Conservation (phyloP, 139 green algal genomes). For the Tetradesmus lagerheimii region DNA sequence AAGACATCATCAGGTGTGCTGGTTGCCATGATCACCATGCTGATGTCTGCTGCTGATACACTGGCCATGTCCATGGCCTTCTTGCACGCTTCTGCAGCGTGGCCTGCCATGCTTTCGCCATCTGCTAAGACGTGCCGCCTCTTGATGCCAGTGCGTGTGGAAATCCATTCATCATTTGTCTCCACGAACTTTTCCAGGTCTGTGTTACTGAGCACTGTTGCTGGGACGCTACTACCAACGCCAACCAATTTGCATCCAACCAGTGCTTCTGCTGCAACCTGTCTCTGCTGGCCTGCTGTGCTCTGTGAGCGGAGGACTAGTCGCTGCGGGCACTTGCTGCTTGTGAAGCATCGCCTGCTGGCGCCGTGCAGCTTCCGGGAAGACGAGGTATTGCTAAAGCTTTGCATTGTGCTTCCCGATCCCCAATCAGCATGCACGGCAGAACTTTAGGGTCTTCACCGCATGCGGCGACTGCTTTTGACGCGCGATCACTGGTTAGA, state of each 20-base stretch:
- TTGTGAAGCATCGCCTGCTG: background rate
- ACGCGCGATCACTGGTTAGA: background rate
- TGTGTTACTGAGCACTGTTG: constrained; percentile 87
- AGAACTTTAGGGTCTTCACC: background rate
- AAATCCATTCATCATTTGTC: constrained; percentile 99
- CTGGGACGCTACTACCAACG: constrained; percentile 86
- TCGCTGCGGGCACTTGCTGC: background rate
- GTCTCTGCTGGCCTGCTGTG: background rate
- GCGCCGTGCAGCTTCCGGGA: background rate
- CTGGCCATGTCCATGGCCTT: constrained; percentile 92
- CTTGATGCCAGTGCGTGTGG: constrained; percentile 90
- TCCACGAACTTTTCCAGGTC: constrained; percentile 94
- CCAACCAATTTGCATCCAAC: constrained; percentile 68
- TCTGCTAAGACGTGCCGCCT: constrained; percentile 83
- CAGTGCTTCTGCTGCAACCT: constrained; percentile 27
- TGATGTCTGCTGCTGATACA: constrained; percentile 85
- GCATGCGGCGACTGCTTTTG: background rate
- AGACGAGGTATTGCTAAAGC: background rate
- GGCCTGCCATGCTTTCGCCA: constrained; percentile 76
- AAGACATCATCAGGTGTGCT: constrained; percentile 97
- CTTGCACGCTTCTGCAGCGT: constrained; percentile 76
- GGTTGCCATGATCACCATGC: constrained; percentile 96
- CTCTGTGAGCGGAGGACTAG: background rate
- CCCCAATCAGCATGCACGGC: background rate
- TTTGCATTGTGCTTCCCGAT: constrained; percentile 15